Conservation (phyloP, 1,284 basidiomycete species). For the Polyporus tsugae region DNA sequence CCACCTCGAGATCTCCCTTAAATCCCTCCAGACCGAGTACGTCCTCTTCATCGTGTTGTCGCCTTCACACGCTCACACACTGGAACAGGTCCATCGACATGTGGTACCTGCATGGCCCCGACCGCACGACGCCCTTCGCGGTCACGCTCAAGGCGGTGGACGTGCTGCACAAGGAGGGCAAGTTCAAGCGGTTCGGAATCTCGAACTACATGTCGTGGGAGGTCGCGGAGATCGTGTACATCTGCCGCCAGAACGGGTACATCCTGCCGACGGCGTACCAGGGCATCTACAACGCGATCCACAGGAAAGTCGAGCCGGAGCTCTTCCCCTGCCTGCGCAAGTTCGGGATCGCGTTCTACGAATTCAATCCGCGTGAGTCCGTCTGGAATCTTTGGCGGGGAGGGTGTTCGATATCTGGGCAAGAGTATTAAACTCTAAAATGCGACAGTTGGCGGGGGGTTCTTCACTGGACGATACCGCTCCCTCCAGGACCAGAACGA, state of each 20-base stretch:
- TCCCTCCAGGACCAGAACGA: constrained; percentile 43
- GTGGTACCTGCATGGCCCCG: constrained; percentile 65
- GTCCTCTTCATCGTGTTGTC: constrained; percentile 20
- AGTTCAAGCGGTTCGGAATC: constrained; percentile 55
- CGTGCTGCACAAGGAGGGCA: constrained; percentile 58
- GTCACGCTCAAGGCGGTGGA: constrained; percentile 58
- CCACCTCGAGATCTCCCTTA: constrained; percentile 52
- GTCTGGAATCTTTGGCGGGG: no score
- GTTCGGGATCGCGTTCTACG: constrained; percentile 68
- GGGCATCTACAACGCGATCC: constrained; percentile 66
- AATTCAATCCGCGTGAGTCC: constrained; percentile 56
- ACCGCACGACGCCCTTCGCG: constrained; percentile 55
- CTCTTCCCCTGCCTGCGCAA: constrained; percentile 71
- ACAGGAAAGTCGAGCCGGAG: constrained; percentile 62
- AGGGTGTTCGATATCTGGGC: no score
- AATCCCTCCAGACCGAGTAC: constrained; percentile 57
- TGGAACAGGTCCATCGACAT: constrained; percentile 45
- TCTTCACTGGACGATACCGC: constrained; percentile 48
- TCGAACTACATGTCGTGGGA: constrained; percentile 65
- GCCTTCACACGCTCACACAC: no score
- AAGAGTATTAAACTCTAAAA: no score
- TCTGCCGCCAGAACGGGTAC: constrained; percentile 62
- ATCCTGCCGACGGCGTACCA: constrained; percentile 76
- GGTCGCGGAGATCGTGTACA: constrained; percentile 69
- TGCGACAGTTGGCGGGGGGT: constrained; percentile 46